Evolutionary conservation across 331 rosid genomes (phyloP).

Genomic region (Dryas integrifolia): DNA sequence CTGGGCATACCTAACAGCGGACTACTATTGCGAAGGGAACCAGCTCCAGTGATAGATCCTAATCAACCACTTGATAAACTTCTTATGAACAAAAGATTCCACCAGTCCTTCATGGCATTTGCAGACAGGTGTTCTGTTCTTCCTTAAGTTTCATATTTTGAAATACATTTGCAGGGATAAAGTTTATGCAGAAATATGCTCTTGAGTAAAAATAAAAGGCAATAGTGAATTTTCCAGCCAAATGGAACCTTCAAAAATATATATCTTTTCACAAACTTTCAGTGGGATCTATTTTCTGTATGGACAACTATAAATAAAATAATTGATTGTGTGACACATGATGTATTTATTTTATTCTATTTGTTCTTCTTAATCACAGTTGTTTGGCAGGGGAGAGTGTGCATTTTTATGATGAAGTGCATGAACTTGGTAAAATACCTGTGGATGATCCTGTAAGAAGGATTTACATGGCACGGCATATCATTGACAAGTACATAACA

Average conservation of each 20-base stretch:
- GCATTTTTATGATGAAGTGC: conserved; percentile 87
- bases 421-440: conserved; percentile 81
- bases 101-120: conserved; percentile 88
- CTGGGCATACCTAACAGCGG: conserved; percentile 95
- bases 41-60: conserved; percentile 52
- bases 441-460: conserved; percentile 75
- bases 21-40: conserved; percentile 53
- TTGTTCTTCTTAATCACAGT: conserved; percentile 49
- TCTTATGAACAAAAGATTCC: conserved; percentile 75
- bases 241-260: not conserved
- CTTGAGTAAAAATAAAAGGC: not conserved
- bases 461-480: conserved; percentile 94
- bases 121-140: conserved; percentile 71
- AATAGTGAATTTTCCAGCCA: not conserved
- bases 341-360: conserved; percentile 18
- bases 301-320: not conserved
- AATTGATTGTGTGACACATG: not conserved
- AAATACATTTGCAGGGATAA: conserved; percentile 8
- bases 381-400: conserved; percentile 99
- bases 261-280: not conserved
- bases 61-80: conserved; percentile 82
- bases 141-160: conserved; percentile 15
- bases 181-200: conserved; percentile 7
- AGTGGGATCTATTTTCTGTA: not conserved
- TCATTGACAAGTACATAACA: conserved; percentile 81